Evolutionary conservation across 106 monocot genomes (phyloP), one percentile per base, ranked within the genome.

Genomic region (Allium sativum): DNA sequence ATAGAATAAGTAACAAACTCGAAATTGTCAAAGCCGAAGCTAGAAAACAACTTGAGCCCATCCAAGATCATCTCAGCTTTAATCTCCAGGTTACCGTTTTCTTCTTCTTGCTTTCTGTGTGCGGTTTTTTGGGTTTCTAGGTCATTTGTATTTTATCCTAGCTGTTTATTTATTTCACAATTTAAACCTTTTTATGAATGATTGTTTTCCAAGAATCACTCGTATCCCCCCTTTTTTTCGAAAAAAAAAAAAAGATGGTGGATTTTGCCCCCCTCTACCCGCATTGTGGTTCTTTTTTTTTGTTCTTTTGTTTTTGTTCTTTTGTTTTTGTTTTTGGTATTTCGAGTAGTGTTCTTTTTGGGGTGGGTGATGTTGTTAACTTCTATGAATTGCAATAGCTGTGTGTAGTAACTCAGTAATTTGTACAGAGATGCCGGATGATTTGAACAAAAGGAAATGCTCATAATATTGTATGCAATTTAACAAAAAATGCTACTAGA

Each of bases 1-100:
- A 82, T 8, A 57, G 82, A 51, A 66, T 87, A 43, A 55, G 70
- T 41, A 76, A 59, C 66, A 87, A 87, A 73, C 76, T 87, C 6
- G 76, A 87, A 21, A 82, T 76, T 11, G 86, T 82, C 9, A 87
- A 87, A 70, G 21, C 50, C 6, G 79, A 72, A 9, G 86, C 76
- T 1, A 69, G 79, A 60, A 59, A 56, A 44, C 86, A 82, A 48
- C 82, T 87, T 72, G 41, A 75, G 21, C 62, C 68, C 58, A 75
- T 86, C 69, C 81, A 86, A 57, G 85, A 86, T 53, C 79, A 87
- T 51, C 82, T 87, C 64, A 87, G 82, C 48, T 87, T 87, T 79
- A 79, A 51, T 21, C 79, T 87, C 51, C 86, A 87, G 78, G 86
- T 77, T 52, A 9, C 55, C 10, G 14, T 52, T 17, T 12, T 48